A percentile compares a stretch with the other conserved stretches of the same genome.
Evolutionary conservation across 768 basidiomycete genomes (phyloP).

Genomic region (Lactifluus hygrophoroides): DNA sequence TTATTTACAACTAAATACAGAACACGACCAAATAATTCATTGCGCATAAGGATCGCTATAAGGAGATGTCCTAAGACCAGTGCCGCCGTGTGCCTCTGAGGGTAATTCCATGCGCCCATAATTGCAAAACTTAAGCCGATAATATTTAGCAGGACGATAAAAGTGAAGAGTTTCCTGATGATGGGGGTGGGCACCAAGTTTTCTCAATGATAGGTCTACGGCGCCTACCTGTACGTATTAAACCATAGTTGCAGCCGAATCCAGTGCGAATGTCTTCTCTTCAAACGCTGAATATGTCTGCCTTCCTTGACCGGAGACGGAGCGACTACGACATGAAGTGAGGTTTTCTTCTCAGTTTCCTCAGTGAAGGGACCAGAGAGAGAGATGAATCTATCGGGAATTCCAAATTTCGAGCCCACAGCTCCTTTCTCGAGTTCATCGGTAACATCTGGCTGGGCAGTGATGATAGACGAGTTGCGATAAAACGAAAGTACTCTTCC

Average conservation of each 20-base stretch:
- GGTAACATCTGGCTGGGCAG: neutral
- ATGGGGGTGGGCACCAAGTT: neutral
- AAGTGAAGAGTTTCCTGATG: slow-evolving; percentile 30
- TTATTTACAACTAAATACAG: slow-evolving; percentile 31
- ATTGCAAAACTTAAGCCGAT: slow-evolving; percentile 28
- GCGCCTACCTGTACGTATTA: slow-evolving; percentile 31
- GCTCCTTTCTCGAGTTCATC: slow-evolving; percentile 13
- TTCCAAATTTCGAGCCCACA: neutral
- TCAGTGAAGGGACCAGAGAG: neutral
- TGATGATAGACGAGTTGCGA: neutral
- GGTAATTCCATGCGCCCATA: slow-evolving; percentile 29
- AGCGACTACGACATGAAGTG: slow-evolving; percentile 3
- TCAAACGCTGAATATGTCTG: slow-evolving; percentile 7
- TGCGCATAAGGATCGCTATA: slow-evolving; percentile 35
- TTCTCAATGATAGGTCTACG: neutral
- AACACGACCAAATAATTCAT: slow-evolving; percentile 34
- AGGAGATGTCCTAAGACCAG: slow-evolving; percentile 35
- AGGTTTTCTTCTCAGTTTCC: neutral
- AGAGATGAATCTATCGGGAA: neutral
- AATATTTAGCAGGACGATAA: slow-evolving; percentile 28
- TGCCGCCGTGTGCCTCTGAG: slow-evolving; percentile 30
- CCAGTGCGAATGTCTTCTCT: slow-evolving; percentile 25
- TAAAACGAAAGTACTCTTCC: slow-evolving; percentile 9
- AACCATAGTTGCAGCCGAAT: slow-evolving; percentile 30
- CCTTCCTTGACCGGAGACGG: neutral